Evolutionary conservation across 768 basidiomycete species (phyloP).

Genomic region (Tremella yokohamensis): DNA sequence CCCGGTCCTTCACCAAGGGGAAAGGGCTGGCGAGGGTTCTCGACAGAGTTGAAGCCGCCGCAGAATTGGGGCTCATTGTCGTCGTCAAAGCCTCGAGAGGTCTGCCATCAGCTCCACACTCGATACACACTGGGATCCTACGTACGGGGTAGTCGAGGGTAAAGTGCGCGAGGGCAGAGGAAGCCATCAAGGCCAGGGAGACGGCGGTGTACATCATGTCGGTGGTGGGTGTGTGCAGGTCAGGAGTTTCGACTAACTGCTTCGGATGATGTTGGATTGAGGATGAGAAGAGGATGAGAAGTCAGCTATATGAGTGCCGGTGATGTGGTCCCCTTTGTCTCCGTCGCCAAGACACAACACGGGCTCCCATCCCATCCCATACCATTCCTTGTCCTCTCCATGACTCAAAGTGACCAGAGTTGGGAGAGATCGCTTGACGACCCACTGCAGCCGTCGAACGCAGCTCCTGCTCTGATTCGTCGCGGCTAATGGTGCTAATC

Average conservation of each 20-base stretch:
- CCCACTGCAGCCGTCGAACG: background rate
- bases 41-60: conserved; percentile 62
- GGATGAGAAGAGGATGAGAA: conserved; percentile 5
- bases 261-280: background rate
- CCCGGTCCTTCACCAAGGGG: conserved; percentile 64
- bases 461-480: background rate
- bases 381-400: no score
- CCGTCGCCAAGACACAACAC: no score
- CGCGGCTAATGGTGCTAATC: no score
- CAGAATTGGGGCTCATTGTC: conserved; percentile 57
- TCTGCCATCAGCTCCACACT: conserved; percentile 17
- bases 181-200: conserved; percentile 26
- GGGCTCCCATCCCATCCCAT: no score
- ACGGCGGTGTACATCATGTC: background rate
- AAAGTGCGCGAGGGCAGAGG: conserved; percentile 68
- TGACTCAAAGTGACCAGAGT: background rate
- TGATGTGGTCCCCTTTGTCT: background rate
- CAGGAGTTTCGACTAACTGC: background rate
- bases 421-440: background rate
- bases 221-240: background rate
- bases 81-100: conserved; percentile 70
- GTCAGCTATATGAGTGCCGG: background rate
- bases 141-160: conserved; percentile 66
- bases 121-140: background rate
- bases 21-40: conserved; percentile 64